These are phyloP conservation scores for Bruguiera parviflora DNA, from an alignment of 345 rosid species.

Conservation along the genomic window DNA sequence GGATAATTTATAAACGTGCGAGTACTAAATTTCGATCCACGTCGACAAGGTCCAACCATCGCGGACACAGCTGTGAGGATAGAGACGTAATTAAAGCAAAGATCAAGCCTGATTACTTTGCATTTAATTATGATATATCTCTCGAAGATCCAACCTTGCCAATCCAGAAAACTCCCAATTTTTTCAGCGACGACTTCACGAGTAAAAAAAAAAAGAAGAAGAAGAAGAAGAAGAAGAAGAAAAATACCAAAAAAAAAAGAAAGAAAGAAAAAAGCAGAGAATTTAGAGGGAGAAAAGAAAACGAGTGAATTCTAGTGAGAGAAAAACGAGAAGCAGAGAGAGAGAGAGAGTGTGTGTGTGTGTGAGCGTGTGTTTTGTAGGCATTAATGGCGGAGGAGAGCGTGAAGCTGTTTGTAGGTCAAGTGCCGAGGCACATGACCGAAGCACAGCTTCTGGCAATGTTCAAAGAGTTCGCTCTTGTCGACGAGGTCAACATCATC, in stretches of 20 bases:
- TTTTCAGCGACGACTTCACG: slow-evolving; percentile 47
- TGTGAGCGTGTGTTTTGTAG: slow-evolving; percentile 12
- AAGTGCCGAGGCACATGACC: slow-evolving; percentile 95
- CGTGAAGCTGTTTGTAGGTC: slow-evolving; percentile 98
- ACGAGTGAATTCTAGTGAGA: background rate
- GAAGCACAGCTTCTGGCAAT: slow-evolving; percentile 82
- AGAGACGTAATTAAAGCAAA: slow-evolving; percentile 32
- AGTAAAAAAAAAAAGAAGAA: slow-evolving; percentile 19
- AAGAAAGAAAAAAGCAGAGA: slow-evolving; percentile 19
- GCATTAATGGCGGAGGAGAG: slow-evolving; percentile 83
- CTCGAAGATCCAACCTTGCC: slow-evolving; percentile 52
- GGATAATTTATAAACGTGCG: background rate
- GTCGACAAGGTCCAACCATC: slow-evolving; percentile 4
- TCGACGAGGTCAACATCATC: slow-evolving; percentile 98
- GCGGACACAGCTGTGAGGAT: slow-evolving; percentile 50
- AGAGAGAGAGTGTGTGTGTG: slow-evolving; percentile 21
- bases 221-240: slow-evolving; percentile 7
- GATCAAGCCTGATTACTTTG: slow-evolving; percentile 19
- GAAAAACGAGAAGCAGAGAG: slow-evolving; percentile 1
- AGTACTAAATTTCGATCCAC: background rate
- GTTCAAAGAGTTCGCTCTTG: slow-evolving; percentile 85
- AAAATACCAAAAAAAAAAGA: background rate
- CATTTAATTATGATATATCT: slow-evolving; percentile 35
- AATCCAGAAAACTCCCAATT: slow-evolving; percentile 38
- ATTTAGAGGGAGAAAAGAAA: slow-evolving; percentile 15